Evolutionary conservation across 768 basidiomycete genomes (phyloP).

Genomic region (Cyclocybe aegerita): DNA sequence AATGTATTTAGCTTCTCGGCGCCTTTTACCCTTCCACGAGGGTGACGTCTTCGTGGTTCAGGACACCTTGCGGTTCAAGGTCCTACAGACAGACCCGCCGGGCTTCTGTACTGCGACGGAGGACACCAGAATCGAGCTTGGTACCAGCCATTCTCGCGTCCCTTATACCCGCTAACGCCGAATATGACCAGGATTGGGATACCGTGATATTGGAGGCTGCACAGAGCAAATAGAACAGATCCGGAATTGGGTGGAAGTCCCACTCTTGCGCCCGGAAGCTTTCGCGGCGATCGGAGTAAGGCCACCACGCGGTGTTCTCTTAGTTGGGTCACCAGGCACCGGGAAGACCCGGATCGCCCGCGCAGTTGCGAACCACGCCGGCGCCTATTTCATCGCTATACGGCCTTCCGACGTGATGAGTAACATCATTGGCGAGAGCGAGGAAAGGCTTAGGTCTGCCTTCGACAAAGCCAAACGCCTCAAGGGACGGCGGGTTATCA

Average conservation of each 20-base stretch:
- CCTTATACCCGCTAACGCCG: slow-evolving; percentile 12
- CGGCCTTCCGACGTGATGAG: slow-evolving; percentile 99
- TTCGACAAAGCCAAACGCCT: slow-evolving; percentile 91
- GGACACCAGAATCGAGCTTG: slow-evolving; percentile 96
- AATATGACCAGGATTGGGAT: slow-evolving; percentile 84
- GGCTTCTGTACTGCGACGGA: slow-evolving; percentile 99
- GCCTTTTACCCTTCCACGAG: slow-evolving; percentile 94
- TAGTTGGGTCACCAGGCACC: slow-evolving; percentile 98
- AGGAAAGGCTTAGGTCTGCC: slow-evolving; percentile 95
- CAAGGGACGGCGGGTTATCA: slow-evolving; percentile 98
- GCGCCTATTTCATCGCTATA: slow-evolving; percentile 99
- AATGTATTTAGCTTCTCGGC: slow-evolving; percentile 19
- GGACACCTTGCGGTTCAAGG: slow-evolving; percentile 98
- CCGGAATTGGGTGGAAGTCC: slow-evolving; percentile 97
- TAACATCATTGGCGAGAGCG: slow-evolving; percentile 99
- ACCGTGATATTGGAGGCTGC: slow-evolving; percentile 99
- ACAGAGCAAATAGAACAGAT: slow-evolving; percentile 99
- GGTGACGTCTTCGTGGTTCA: slow-evolving; percentile 99
- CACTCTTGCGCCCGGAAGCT: slow-evolving; percentile 95
- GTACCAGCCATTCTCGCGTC: slow-evolving; percentile 33
- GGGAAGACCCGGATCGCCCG: slow-evolving; percentile 99
- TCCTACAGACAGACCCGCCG: slow-evolving; percentile 96
- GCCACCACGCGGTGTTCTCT: slow-evolving; percentile 96
- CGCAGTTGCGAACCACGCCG: slow-evolving; percentile 98
- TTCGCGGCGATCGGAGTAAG: slow-evolving; percentile 99